Conservation (phyloP, 441 rosid genomes). For the Lepidium campestre region DNA sequence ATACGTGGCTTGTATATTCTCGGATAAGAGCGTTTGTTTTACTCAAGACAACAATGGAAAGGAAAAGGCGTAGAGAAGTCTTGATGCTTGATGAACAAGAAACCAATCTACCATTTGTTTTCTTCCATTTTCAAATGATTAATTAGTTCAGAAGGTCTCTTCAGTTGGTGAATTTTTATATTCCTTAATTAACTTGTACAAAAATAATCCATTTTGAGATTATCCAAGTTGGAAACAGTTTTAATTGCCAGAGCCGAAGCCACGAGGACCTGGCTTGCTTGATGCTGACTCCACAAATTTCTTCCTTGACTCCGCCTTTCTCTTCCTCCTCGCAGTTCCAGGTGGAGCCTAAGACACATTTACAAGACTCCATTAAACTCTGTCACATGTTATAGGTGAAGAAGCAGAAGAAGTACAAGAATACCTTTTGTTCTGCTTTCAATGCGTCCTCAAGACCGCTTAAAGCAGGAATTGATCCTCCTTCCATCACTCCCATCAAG, state of each 20-base stretch:
- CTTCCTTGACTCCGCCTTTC: slow-evolving; percentile 56
- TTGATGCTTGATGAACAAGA: too few relatives aligned
- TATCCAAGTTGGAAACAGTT: neutral
- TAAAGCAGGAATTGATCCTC: slow-evolving; percentile 84
- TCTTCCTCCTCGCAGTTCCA: slow-evolving; percentile 85
- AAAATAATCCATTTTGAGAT: neutral
- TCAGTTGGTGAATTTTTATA: neutral
- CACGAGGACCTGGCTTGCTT: slow-evolving; percentile 70
- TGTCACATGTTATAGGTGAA: neutral
- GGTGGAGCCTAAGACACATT: slow-evolving; percentile 64
- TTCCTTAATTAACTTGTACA: neutral
- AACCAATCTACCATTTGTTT: too few relatives aligned
- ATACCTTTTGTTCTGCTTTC: slow-evolving; percentile 83
- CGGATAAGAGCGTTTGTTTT: too few relatives aligned
- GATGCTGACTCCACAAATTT: slow-evolving; percentile 53
- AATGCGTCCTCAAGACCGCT: slow-evolving; percentile 82
- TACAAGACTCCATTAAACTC: slow-evolving; percentile 16
- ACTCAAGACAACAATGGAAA: too few relatives aligned
- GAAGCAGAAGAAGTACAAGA: slow-evolving; percentile 5
- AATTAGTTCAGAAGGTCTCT: neutral
- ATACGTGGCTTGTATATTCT: too few relatives aligned
- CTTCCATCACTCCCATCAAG: slow-evolving; percentile 90
- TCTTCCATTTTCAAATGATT: too few relatives aligned
- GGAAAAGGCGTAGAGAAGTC: too few relatives aligned
- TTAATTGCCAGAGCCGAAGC: slow-evolving; percentile 59